Conservation (phyloP, 2,329 filamentous ascomycete species). For the Diplocarpon mali region DNA sequence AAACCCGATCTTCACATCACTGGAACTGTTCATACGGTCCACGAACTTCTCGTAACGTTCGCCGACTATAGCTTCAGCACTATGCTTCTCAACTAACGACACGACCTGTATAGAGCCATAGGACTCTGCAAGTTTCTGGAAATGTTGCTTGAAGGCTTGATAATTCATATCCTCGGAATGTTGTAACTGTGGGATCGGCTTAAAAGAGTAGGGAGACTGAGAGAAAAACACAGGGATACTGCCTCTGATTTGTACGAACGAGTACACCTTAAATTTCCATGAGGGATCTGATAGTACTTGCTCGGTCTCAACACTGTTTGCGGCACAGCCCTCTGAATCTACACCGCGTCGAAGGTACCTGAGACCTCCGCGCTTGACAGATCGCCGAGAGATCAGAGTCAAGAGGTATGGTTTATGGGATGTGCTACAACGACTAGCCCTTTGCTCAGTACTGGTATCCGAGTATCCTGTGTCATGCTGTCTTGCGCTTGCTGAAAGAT, state of each 20-base stretch:
- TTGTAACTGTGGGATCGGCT: conserved; percentile 71
- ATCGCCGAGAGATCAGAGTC: conserved; percentile 87
- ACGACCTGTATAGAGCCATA: conserved; percentile 74
- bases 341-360: conserved; percentile 84
- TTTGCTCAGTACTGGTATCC: conserved; percentile 8
- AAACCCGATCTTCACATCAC: conserved; percentile 48
- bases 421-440: not conserved
- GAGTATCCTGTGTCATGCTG: not conserved
- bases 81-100: conserved; percentile 81
- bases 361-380: conserved; percentile 73
- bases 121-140: conserved; percentile 52
- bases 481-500: conserved; percentile 26
- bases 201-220: conserved; percentile 86
- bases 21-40: conserved; percentile 52
- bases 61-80: conserved; percentile 69
- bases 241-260: conserved; percentile 77
- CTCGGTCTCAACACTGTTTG: conserved; percentile 90
- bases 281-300: conserved; percentile 69
- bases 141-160: conserved; percentile 68
- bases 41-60: conserved; percentile 63
- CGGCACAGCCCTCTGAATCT: conserved; percentile 78
- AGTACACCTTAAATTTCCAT: conserved; percentile 62
- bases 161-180: conserved; percentile 74
- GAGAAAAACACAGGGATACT: conserved; percentile 95
- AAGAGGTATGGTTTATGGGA: conserved; percentile 39